Evolutionary conservation across 305 asterid species (phyloP), one percentile per base, ranked within the genome.

Genomic region (Fraxinus xanthoxyloides): DNA sequence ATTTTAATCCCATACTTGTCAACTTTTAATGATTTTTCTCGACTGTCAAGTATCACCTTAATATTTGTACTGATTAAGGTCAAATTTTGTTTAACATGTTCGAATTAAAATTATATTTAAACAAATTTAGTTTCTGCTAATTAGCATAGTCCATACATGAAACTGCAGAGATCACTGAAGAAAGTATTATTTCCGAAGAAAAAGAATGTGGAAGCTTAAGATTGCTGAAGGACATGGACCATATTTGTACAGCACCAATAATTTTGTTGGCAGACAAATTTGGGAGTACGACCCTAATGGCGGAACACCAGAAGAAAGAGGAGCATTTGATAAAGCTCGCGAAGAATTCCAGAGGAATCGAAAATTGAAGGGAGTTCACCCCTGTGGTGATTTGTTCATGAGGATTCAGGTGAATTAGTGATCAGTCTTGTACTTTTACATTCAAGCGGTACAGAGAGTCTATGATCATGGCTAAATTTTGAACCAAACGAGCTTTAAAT

Each of bases 161-260:
- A 59, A 59, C 31, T 61, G 70, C 70, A 61, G 31, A 23, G 70
- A 61, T 61, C 70, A 19, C 30, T 23, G 31, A 23, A 61, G 69
- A 59, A 59, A 21, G 24, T 56, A 17, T 6, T 5, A 19, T 56
- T 56, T 56, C 24, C 0, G 67, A 56, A 78, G 40, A 70, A n/a
- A 73, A 1, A 85, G 12, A 13, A 93, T 93, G 98, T 92, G 97
- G 98, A 89, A 77, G 81, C 90, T 93, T 70, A 92, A 91, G 94
- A 81, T 90, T 69, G 97, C 90, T 0, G 91, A 92, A 87, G 97
- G 93, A 1, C 75, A 73, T 2, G 88, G 90, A 34, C 94, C 93
- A 8, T 91, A 90, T 76, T 40, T 93, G 81, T 91, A 87, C 82
- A 93, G 92, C 88, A 93, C 97, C 35, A 93, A 93, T 78, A 88